A percentile compares a stretch with the other conserved stretches of the same genome.
Conservation (phyloP, 2,329 filamentous ascomycete genomes). For the Paracoccidioides lutzii region DNA sequence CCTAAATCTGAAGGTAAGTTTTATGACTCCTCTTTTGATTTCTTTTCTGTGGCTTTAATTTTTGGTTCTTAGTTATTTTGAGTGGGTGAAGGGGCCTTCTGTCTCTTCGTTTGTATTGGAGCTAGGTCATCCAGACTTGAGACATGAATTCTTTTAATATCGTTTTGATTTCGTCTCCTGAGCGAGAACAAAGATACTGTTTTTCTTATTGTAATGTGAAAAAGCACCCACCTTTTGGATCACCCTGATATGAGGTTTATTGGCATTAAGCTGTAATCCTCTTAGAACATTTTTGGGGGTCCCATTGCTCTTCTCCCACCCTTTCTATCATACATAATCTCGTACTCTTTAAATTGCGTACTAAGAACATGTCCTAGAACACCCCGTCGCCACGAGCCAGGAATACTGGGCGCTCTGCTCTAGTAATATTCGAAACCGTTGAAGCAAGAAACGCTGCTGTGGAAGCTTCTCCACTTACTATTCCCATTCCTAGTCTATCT, state of each 20-base stretch:
- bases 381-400: not conserved
- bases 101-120: not conserved
- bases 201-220: not conserved
- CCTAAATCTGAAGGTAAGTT: slow-evolving; percentile 23
- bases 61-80: not conserved
- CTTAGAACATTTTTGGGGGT: not conserved
- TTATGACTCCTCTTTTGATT: not conserved
- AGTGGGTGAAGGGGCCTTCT: not conserved
- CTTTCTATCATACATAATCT: not conserved
- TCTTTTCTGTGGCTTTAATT: not conserved
- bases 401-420: slow-evolving; percentile 12
- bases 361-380: not conserved
- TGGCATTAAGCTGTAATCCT: not conserved
- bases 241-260: not conserved
- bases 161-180: not conserved
- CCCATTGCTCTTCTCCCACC: not conserved
- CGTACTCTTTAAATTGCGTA: not conserved
- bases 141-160: no score
- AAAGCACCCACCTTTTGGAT: not conserved
- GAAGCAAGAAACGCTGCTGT: not conserved
- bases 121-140: not conserved
- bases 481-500: slow-evolving; percentile 10
- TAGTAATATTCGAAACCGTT: slow-evolving; percentile 22
- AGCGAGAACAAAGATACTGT: not conserved
- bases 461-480: not conserved